Percentiles rank a stretch among this genome's conserved stretches.
Conservation (phyloP, 768 basidiomycete genomes). For the Lactarius hengduanensis region DNA sequence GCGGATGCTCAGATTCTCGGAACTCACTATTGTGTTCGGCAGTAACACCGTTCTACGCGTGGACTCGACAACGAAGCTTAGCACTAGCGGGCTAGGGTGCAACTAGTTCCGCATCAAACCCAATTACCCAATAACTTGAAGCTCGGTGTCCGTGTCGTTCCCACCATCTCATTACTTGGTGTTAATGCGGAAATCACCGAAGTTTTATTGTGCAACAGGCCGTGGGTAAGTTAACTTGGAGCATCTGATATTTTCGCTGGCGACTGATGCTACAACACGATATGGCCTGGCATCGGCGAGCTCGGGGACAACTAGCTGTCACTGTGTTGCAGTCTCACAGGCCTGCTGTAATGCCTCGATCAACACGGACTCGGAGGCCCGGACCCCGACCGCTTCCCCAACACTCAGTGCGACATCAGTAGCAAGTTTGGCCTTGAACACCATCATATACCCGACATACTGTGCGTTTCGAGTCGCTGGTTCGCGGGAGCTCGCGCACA, state of each 20-base stretch:
- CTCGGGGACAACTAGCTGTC: slow-evolving; percentile 49
- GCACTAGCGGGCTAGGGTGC: no score
- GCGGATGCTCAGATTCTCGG: no score
- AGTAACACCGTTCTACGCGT: no score
- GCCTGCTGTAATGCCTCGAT: slow-evolving; percentile 31
- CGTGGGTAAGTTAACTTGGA: slow-evolving; percentile 44
- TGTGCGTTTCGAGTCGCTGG: slow-evolving; percentile 42
- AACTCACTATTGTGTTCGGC: no score
- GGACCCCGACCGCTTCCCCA: slow-evolving; percentile 61
- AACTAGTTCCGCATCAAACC: no score
- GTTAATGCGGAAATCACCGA: slow-evolving; percentile 1
- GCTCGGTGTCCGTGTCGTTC: slow-evolving; percentile 49
- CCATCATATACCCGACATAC: slow-evolving; percentile 68
- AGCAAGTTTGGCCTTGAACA: slow-evolving; percentile 53
- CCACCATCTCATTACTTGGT: slow-evolving; percentile 16
- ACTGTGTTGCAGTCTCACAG: slow-evolving; percentile 34
- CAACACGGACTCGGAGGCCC: slow-evolving; percentile 38
- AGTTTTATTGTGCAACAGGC: slow-evolving; percentile 51
- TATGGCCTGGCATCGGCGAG: slow-evolving; percentile 60
- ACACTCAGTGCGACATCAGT: slow-evolving; percentile 54
- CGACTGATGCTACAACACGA: slow-evolving; percentile 30
- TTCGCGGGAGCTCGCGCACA: neutral
- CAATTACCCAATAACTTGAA: no score
- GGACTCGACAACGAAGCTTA: no score
- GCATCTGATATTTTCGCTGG: slow-evolving; percentile 8